Percentiles rank a stretch among this genome's conserved stretches.
phyloP scores from a whole-genome alignment of 768 basidiomycete species.

The Brasilioporus rufonigricans region DNA sequence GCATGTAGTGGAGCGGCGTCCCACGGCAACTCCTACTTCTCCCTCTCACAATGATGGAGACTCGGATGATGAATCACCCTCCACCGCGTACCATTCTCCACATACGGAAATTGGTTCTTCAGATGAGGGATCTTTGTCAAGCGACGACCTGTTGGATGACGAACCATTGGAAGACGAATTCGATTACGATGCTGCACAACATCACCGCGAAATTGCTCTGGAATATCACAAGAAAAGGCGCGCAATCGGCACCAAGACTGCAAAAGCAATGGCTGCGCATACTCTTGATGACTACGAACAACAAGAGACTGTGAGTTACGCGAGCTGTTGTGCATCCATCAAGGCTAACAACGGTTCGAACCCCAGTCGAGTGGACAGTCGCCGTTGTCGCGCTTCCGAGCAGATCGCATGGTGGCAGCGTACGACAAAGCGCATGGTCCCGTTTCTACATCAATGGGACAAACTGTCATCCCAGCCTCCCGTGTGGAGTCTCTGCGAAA shows the following conservation, averaged over 20 bases:
- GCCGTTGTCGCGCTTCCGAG: conserved; percentile 64
- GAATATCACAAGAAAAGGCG: conserved; percentile 65
- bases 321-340: conserved; percentile 1
- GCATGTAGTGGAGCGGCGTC: conserved; percentile 65
- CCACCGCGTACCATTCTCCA: conserved; percentile 32
- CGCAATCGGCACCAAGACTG: conserved; percentile 52
- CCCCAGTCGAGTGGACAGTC: conserved; percentile 45
- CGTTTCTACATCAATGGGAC: conserved; percentile 40
- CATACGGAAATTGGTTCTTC: conserved; percentile 29
- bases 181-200: conserved; percentile 60
- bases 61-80: conserved; percentile 69
- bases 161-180: conserved; percentile 47
- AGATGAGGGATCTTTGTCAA: conserved; percentile 17
- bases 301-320: conserved; percentile 41
- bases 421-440: conserved; percentile 41
- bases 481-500: conserved; percentile 47
- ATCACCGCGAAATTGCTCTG: conserved; percentile 73
- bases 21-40: conserved; percentile 28
- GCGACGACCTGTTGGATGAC: conserved; percentile 34
- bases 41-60: conserved; percentile 34
- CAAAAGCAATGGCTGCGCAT: conserved; percentile 49
- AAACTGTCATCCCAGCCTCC: conserved; percentile 42
- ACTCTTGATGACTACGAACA: conserved; percentile 43
- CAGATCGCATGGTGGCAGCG: conserved; percentile 49
- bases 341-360: neutral